Evolutionary conservation across 2,329 filamentous ascomycete species (phyloP).

Genomic region (Lomentospora prolificans): DNA sequence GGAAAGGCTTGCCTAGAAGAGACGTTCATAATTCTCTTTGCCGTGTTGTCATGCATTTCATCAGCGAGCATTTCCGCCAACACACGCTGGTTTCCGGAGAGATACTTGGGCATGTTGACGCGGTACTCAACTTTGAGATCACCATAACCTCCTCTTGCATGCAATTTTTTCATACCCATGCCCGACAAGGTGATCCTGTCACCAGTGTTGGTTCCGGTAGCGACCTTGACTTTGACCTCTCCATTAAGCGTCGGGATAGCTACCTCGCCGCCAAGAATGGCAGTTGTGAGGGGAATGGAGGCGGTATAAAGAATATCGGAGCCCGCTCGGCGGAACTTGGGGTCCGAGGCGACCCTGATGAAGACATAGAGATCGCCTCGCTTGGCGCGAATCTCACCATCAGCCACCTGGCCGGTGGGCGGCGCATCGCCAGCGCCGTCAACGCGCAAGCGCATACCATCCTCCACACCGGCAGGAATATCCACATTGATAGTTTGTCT

Average conservation of each 20-base stretch:
- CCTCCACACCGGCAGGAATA: slow-evolving; percentile 90
- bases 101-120: slow-evolving; percentile 88
- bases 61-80: slow-evolving; percentile 94
- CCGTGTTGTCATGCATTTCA: slow-evolving; percentile 87
- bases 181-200: slow-evolving; percentile 82
- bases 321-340: slow-evolving; percentile 78
- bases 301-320: slow-evolving; percentile 91
- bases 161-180: slow-evolving; percentile 88
- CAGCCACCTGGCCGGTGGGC: slow-evolving; percentile 58
- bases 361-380: slow-evolving; percentile 87
- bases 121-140: slow-evolving; percentile 93
- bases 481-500: slow-evolving; percentile 77
- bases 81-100: slow-evolving; percentile 82
- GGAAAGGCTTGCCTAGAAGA: slow-evolving; percentile 34
- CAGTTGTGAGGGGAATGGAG: slow-evolving; percentile 83
- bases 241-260: slow-evolving; percentile 83
- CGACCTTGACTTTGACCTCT: slow-evolving; percentile 81
- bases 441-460: slow-evolving; percentile 85
- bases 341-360: slow-evolving; percentile 79
- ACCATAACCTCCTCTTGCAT: slow-evolving; percentile 57
- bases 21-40: slow-evolving; percentile 87
- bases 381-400: slow-evolving; percentile 49
- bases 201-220: slow-evolving; percentile 83
- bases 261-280: slow-evolving; percentile 82
- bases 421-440: slow-evolving; percentile 82